phyloP scores from a whole-genome alignment of 116 monocot genomes.

The Thalassia testudinum region DNA sequence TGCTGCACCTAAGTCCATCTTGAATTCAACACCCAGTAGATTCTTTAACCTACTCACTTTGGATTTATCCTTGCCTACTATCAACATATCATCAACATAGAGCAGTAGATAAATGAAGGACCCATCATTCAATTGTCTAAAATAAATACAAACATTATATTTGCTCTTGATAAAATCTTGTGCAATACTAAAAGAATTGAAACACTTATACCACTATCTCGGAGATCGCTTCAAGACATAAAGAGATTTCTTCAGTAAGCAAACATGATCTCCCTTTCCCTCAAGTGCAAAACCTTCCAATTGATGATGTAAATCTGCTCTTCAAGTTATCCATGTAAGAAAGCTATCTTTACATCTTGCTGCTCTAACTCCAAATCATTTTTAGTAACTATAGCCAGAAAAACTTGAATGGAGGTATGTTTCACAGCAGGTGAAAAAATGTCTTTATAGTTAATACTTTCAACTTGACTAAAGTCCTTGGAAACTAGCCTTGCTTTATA shows the following conservation, averaged over 20 bases:
- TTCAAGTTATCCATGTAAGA: slow-evolving; percentile 1
- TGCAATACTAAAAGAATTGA: not conserved
- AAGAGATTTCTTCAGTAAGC: not conserved
- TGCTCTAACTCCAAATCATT: not conserved
- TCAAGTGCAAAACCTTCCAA: not conserved
- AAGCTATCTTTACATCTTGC: not conserved
- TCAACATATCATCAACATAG: slow-evolving; percentile 4
- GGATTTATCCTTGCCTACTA: too few species aligned
- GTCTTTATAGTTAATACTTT: too few species aligned
- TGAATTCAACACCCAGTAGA: too few species aligned
- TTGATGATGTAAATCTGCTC: not conserved
- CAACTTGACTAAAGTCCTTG: not conserved
- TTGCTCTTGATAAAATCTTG: too few species aligned
- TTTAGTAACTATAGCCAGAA: not conserved
- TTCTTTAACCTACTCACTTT: too few species aligned
- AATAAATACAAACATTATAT: not conserved
- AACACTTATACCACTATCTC: not conserved
- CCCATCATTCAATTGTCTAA: not conserved
- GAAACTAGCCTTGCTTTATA: not conserved
- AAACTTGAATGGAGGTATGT: not conserved
- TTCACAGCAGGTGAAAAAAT: not conserved
- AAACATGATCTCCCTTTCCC: not conserved
- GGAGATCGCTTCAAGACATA: not conserved
- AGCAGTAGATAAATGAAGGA: not conserved
- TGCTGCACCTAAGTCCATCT: too few species aligned